phyloP scores from a whole-genome alignment of 768 basidiomycete genomes.

The Erythrobasidium yunnanense region DNA sequence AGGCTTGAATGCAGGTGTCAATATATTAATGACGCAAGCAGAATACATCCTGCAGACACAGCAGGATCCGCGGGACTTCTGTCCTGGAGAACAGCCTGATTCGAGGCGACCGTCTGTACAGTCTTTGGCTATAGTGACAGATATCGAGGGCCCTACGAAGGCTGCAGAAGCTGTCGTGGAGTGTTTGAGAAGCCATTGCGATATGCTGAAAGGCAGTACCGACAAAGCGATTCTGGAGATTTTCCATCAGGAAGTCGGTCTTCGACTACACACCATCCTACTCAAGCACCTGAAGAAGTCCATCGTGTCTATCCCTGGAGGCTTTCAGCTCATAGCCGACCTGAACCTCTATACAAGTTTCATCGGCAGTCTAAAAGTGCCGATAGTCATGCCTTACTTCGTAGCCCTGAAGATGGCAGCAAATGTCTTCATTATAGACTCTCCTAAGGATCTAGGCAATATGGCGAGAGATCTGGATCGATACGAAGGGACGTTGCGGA shows the following conservation, averaged over 20 bases:
- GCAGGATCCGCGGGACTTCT: conserved; percentile 78
- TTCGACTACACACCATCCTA: conserved; percentile 75
- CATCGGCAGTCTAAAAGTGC: conserved; percentile 72
- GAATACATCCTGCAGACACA: conserved; percentile 79
- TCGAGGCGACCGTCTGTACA: neutral
- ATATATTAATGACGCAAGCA: conserved; percentile 50
- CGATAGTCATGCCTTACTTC: conserved; percentile 75
- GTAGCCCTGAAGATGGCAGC: conserved; percentile 93
- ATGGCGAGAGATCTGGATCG: conserved; percentile 90
- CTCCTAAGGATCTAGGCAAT: conserved; percentile 78
- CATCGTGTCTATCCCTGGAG: conserved; percentile 86
- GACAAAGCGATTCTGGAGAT: conserved; percentile 94
- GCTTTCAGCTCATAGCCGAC: conserved; percentile 92
- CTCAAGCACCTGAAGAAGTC: conserved; percentile 95
- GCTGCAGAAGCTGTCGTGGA: conserved; percentile 82
- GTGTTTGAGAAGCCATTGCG: conserved; percentile 82
- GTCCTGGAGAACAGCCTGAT: conserved; percentile 66
- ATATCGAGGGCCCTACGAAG: conserved; percentile 65
- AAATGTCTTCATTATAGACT: conserved; percentile 80
- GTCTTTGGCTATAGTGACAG: neutral
- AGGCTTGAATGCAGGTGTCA: conserved; percentile 87
- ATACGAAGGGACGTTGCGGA: conserved; percentile 87
- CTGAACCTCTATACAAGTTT: conserved; percentile 87
- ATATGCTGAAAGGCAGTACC: conserved; percentile 79
- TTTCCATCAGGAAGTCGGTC: conserved; percentile 93